phyloP scores from a whole-genome alignment of 2,329 filamentous ascomycete genomes.

The Esteya vermicola region DNA sequence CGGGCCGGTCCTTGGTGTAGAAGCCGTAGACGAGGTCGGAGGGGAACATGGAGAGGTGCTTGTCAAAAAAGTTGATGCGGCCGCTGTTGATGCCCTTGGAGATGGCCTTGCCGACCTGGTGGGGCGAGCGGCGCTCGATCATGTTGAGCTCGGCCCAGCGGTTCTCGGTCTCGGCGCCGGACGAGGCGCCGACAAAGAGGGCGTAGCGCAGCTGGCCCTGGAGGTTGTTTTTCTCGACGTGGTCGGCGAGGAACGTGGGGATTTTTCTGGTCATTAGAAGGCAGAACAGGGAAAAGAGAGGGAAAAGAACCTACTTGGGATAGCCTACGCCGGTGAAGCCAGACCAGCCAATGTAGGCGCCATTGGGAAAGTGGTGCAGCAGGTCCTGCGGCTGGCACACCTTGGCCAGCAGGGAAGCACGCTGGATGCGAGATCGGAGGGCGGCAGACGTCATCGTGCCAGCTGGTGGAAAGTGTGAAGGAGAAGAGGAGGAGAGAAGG shows the following conservation, averaged over 20 bases:
- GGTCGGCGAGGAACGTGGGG: conserved; percentile 70
- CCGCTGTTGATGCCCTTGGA: conserved; percentile 83
- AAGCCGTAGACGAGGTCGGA: conserved; percentile 74
- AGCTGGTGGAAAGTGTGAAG: neutral
- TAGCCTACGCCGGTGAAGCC: conserved; percentile 86
- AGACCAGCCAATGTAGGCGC: conserved; percentile 79
- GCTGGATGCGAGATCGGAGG: conserved; percentile 59
- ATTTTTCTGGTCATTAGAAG: conserved; percentile 48
- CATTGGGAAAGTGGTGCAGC: conserved; percentile 68
- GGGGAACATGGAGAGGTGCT: conserved; percentile 88
- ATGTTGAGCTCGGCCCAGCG: conserved; percentile 81
- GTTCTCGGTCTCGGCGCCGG: conserved; percentile 81
- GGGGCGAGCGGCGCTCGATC: conserved; percentile 73
- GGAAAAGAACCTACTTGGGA: conserved; percentile 49
- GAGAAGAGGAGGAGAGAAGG: neutral
- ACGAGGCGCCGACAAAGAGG: conserved; percentile 81
- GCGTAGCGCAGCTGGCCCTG: conserved; percentile 77
- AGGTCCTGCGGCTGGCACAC: conserved; percentile 67
- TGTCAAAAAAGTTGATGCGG: conserved; percentile 84
- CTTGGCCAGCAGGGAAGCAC: conserved; percentile 68
- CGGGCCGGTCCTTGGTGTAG: conserved; percentile 68
- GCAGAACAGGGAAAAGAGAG: neutral
- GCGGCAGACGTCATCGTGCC: conserved; percentile 48
- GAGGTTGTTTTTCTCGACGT: conserved; percentile 75
- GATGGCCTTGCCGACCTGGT: conserved; percentile 84